Evolutionary conservation across 148 eudicot species (phyloP).

Genomic region (Diospyros kaki): DNA sequence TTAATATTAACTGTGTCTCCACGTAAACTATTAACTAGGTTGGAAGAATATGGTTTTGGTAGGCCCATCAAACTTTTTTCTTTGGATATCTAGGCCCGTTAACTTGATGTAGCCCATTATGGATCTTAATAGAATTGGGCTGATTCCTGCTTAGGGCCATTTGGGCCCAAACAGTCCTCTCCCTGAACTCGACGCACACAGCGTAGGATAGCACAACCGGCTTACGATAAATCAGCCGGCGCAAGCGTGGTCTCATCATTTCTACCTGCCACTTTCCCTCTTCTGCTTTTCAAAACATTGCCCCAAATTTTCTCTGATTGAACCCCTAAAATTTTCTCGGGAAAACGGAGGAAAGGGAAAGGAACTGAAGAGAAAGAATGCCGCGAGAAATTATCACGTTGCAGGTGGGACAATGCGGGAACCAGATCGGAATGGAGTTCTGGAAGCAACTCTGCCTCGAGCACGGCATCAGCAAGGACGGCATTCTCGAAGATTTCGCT

Average conservation of each 20-base stretch:
- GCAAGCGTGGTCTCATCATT: not conserved
- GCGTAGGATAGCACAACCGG: not conserved
- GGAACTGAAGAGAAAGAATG: constrained; percentile 33
- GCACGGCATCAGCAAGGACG: constrained; percentile 89
- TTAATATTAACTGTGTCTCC: too few species aligned
- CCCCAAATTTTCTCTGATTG: constrained; percentile 23
- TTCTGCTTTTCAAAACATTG: constrained; percentile 33
- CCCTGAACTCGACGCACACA: not conserved
- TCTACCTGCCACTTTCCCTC: not conserved
- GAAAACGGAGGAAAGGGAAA: not conserved
- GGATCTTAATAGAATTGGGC: too few species aligned
- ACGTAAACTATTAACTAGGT: too few species aligned
- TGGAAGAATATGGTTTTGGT: too few species aligned
- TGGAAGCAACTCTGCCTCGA: constrained; percentile 97
- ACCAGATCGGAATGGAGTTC: constrained; percentile 98
- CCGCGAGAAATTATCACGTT: constrained; percentile 88
- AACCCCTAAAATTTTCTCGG: constrained; percentile 21
- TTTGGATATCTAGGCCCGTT: too few species aligned
- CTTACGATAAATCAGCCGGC: not conserved
- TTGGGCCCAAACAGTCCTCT: not conserved
- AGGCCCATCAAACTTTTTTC: too few species aligned
- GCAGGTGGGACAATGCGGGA: constrained; percentile 97
- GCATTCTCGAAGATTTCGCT: constrained; percentile 94
- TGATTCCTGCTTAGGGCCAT: too few species aligned
- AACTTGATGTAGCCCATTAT: too few species aligned